Evolutionary conservation across 495 filamentous ascomycete genomes (phyloP).

Genomic region (Margaritispora aquatica): DNA sequence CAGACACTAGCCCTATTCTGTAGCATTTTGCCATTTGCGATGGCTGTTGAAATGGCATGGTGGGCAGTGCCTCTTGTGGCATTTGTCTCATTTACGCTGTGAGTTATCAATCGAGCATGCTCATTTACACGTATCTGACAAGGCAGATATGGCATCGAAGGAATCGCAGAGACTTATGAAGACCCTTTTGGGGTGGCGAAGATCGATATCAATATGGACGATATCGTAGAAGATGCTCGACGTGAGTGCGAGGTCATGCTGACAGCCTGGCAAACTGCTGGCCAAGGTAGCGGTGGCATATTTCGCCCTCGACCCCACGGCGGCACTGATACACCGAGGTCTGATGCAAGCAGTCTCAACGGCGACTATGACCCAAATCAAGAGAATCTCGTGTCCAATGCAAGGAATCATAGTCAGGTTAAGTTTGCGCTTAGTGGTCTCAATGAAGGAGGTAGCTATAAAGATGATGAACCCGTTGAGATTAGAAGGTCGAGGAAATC

Average conservation of each 20-base stretch:
- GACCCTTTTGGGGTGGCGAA: conserved; percentile 67
- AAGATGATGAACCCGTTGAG: conserved; percentile 13
- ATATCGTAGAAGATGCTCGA: conserved; percentile 59
- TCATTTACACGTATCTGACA: not conserved
- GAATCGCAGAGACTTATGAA: conserved; percentile 42
- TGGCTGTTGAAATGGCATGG: conserved; percentile 66
- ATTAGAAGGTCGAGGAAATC: conserved; percentile 1
- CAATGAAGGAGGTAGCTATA: conserved; percentile 8
- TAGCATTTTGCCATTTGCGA: conserved; percentile 66
- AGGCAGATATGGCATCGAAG: conserved; percentile 47
- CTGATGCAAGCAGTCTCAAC: conserved; percentile 15
- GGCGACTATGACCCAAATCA: not conserved
- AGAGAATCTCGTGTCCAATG: not conserved
- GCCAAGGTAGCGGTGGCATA: conserved; percentile 13
- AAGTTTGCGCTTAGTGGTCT: conserved; percentile 16
- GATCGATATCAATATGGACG: conserved; percentile 78
- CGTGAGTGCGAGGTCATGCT: conserved; percentile 59
- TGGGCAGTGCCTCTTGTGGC: conserved; percentile 63
- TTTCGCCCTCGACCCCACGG: conserved; percentile 17
- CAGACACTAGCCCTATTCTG: conserved; percentile 69
- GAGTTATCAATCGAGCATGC: conserved; percentile 33
- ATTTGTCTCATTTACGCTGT: conserved; percentile 63
- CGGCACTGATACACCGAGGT: conserved; percentile 2
- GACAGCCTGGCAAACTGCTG: conserved; percentile 51
- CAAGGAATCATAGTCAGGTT: conserved; percentile 4